Evolutionary conservation across 2,329 filamentous ascomycete genomes (phyloP).

Genomic region (Ceratocystis colombiana): DNA sequence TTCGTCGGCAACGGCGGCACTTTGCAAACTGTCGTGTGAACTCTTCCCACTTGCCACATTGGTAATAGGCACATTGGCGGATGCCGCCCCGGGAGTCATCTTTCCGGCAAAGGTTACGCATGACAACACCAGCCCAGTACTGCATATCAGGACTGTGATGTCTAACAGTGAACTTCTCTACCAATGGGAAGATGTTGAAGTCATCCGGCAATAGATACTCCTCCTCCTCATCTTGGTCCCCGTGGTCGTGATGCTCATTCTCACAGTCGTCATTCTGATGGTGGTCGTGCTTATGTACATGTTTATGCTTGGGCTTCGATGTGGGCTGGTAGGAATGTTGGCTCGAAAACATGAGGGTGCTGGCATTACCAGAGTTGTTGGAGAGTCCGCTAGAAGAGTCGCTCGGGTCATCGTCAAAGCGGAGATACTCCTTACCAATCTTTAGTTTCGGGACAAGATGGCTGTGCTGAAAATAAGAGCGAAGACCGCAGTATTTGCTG

Average conservation of each 20-base stretch:
- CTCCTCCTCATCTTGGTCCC: conserved; percentile 48
- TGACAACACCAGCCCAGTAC: conserved; percentile 98
- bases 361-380: not conserved
- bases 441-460: conserved; percentile 87
- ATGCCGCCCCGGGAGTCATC: conserved; percentile 92
- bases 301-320: not conserved
- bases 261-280: not conserved
- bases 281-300: conserved; percentile 3
- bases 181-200: conserved; percentile 95
- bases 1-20: conserved; percentile 87
- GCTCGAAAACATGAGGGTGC: not conserved
- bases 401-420: conserved; percentile 57
- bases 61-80: conserved; percentile 92
- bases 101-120: conserved; percentile 97
- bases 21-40: conserved; percentile 95
- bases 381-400: not conserved
- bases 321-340: not conserved
- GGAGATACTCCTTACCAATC: conserved; percentile 72
- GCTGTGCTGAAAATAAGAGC: conserved; percentile 89
- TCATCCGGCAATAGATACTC: conserved; percentile 89
- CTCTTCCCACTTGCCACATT: conserved; percentile 98
- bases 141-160: conserved; percentile 97
- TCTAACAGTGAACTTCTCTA: conserved; percentile 95
- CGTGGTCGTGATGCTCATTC: conserved; percentile 22
- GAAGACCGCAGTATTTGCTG: conserved; percentile 94